Base-by-base conservation (phyloP, 2,329 filamentous ascomycete species). In the Herpotrichia juniperi region DNA sequence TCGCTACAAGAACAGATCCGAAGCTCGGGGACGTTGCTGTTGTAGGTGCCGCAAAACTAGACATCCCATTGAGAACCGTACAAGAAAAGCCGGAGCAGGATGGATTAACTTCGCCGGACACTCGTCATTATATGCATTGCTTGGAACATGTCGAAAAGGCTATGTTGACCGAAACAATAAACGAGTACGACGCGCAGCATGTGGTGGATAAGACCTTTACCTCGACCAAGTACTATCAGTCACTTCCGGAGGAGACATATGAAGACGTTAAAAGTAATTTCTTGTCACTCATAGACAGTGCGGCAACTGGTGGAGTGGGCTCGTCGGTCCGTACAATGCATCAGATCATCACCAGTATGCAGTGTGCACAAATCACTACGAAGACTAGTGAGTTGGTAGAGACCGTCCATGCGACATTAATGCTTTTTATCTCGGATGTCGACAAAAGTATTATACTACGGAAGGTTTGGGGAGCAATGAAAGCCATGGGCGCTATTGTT, bases 381-480 rank as follows among this genome's bases (percentile, higher is more conserved):
- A 46, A 48, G 24, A 51, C 57, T 2, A 24, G 45, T 1, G 50
- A 56, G 1, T 51, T 71, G 4, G 50, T 59, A 8, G 37, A 54
- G 2, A 40, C 50, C n/a, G 49, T 65, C 19, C 43, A 54, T 5
- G 32, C 26, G 4, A 70, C 60, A 1, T 21, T 66, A 1, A 39
- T 42, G 24, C 58, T 71, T 0, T 72, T 69, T 24, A 59, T 68
- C 9, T 31, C 39, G 2, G 54, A 69, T 17, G 42, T 61, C 1
- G 56, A 68, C 16, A 51, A 61, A 14, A 58, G 47, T 39, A 46
- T 46, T 0, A 51, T 66, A 26, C 45, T 71, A 12, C 56, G 61
- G 30, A 71, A 70, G 50, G 19, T 63, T 1, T 70, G 66, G 63
- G 62, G 61, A 9, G 63, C 63, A 9, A 51, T 69, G 55, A 44